phyloP scores from a whole-genome alignment of 2,329 filamentous ascomycete genomes.

The Karstenula rhodostoma region DNA sequence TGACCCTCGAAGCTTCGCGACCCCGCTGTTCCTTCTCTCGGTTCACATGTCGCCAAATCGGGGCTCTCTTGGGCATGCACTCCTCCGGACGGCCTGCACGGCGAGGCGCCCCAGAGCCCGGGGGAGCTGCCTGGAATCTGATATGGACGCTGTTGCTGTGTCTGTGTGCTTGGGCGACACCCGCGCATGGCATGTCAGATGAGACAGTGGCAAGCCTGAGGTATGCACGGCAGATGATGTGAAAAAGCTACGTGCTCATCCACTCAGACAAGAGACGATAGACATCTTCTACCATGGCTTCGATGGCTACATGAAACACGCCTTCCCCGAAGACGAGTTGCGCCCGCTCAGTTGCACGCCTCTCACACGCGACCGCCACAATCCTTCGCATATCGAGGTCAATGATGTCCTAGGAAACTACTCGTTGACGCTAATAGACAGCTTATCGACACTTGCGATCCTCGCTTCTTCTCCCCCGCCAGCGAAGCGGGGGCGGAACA shows the following conservation, averaged over 20 bases:
- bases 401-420: slow-evolving; percentile 98
- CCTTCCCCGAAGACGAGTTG: slow-evolving; percentile 95
- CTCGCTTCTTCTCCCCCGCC: slow-evolving; percentile 75
- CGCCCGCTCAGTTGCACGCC: slow-evolving; percentile 85
- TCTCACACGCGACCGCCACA: slow-evolving; percentile 80
- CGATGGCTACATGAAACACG: slow-evolving; percentile 91
- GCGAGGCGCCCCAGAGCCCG: slow-evolving; percentile 34
- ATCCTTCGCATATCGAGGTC: slow-evolving; percentile 82
- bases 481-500: slow-evolving; percentile 63
- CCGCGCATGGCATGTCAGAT: slow-evolving; percentile 56
- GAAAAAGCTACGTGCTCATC: slow-evolving; percentile 18
- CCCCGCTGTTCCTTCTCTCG: slow-evolving; percentile 9
- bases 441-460: slow-evolving; percentile 91
- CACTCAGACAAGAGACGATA: slow-evolving; percentile 54
- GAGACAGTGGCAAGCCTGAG: slow-evolving; percentile 50
- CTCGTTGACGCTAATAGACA: slow-evolving; percentile 93
- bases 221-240: slow-evolving; percentile 35
- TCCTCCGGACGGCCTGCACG: slow-evolving; percentile 41
- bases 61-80: slow-evolving; percentile 47
- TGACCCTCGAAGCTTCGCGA: not conserved
- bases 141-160: slow-evolving; percentile 45
- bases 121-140: slow-evolving; percentile 30
- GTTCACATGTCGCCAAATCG: slow-evolving; percentile 44
- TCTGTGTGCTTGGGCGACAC: slow-evolving; percentile 41
- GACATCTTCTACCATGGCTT: slow-evolving; percentile 97